Conservation (phyloP, 1,139 yeast genomes). For the Pichia sp. region DNA sequence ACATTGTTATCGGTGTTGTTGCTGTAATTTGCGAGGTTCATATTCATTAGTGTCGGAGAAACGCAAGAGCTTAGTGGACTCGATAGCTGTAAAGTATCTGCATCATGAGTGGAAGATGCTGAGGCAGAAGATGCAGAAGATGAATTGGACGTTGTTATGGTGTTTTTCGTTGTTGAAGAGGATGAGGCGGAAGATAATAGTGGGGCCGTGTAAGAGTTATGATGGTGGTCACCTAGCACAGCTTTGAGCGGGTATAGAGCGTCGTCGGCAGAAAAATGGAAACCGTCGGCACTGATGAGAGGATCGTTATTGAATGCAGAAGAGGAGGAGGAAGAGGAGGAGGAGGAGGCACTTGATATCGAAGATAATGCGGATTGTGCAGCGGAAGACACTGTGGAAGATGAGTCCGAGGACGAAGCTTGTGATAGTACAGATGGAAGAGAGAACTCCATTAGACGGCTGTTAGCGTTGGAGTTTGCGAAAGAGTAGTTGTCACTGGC, state of each 20-base stretch:
- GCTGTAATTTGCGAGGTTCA: not conserved
- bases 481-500: no score
- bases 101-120: no score
- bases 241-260: not conserved
- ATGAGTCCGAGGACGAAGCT: not conserved
- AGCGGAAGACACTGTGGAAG: not conserved
- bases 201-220: not conserved
- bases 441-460: not conserved
- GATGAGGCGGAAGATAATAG: no score
- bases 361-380: not conserved
- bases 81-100: not conserved
- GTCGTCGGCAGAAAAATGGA: not conserved
- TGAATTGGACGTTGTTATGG: no score
- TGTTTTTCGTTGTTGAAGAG: no score
- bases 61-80: conserved; percentile 12
- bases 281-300: not conserved
- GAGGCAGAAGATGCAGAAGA: no score
- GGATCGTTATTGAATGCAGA: not conserved
- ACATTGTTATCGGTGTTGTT: not conserved
- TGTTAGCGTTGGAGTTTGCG: not conserved
- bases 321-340: no score
- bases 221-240: not conserved
- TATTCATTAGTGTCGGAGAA: conserved; percentile 6
- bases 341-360: not conserved
- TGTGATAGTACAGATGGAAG: not conserved